Conservation (phyloP, 108 stramenopile species). For the Nannochloropsis oceanica region DNA sequence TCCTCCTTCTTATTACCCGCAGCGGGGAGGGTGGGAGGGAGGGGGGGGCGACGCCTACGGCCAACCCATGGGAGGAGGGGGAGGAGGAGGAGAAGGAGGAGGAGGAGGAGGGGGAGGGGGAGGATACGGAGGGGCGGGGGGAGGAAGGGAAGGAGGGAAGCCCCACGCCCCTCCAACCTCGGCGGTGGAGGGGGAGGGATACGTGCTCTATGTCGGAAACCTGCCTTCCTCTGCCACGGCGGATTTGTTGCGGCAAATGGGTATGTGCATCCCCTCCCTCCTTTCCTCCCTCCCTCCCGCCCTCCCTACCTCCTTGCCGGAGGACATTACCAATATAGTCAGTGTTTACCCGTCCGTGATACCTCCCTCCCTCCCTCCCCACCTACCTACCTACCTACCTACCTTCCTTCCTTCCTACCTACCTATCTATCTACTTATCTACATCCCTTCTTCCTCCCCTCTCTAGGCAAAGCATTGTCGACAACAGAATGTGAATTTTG, state of each 20-base stretch:
- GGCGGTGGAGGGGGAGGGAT: background rate
- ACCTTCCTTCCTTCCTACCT: too few species aligned
- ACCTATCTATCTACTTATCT: too few species aligned
- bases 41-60: too few species aligned
- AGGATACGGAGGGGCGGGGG: background rate
- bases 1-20: too few species aligned
- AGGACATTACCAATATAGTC: too few species aligned
- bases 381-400: background rate
- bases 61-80: background rate
- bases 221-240: background rate
- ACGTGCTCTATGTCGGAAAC: background rate
- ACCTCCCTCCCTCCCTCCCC: background rate
- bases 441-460: too few species aligned
- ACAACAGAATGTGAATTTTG: too few species aligned
- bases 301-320: background rate
- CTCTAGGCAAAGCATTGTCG: too few species aligned
- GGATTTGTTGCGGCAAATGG: background rate
- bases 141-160: background rate
- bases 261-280: background rate
- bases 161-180: background rate
- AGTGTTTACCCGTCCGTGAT: background rate
- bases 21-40: too few species aligned
- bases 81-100: background rate
- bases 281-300: background rate
- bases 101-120: background rate